A percentile compares a stretch with the other conserved stretches of the same genome.
These are phyloP conservation scores for Aspergillus ruber DNA, from an alignment of 2,329 filamentous ascomycete species.

Conservation along the genomic window DNA sequence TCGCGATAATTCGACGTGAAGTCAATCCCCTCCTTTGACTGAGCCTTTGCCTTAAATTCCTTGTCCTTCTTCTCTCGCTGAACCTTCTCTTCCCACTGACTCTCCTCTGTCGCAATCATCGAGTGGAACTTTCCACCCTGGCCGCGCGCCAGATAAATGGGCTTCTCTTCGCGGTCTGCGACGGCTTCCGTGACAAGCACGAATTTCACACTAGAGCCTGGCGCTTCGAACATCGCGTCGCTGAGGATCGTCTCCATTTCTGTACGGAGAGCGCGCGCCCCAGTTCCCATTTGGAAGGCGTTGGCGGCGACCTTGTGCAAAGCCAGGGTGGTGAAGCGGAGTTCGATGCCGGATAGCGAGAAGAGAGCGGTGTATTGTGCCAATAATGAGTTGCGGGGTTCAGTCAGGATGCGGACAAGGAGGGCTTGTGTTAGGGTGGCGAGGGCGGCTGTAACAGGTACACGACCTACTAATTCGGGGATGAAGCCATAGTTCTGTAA, in stretches of 20 bases:
- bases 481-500: conserved; percentile 86
- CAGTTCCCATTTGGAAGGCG: conserved; percentile 63
- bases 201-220: conserved; percentile 59
- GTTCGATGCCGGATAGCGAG: conserved; percentile 65
- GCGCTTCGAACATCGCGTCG: conserved; percentile 76
- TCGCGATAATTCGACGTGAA: conserved; percentile 37
- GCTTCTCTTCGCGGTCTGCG: conserved; percentile 54
- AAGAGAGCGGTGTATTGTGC: conserved; percentile 88
- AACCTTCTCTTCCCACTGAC: conserved; percentile 42
- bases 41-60: conserved; percentile 9
- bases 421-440: conserved; percentile 62
- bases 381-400: conserved; percentile 81
- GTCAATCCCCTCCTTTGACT: conserved; percentile 5
- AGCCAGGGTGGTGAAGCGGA: conserved; percentile 76
- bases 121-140: conserved; percentile 47
- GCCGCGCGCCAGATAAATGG: conserved; percentile 46
- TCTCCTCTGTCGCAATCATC: conserved; percentile 46
- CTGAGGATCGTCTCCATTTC: conserved; percentile 73
- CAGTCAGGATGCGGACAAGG: conserved; percentile 81
- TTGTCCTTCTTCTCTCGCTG: conserved; percentile 26
- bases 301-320: conserved; percentile 75
- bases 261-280: conserved; percentile 70
- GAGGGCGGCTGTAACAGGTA: conserved; percentile 83
- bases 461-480: conserved; percentile 88
- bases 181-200: conserved; percentile 67